Conservation (phyloP, 345 rosid species). For the Pistacia atlantica region DNA sequence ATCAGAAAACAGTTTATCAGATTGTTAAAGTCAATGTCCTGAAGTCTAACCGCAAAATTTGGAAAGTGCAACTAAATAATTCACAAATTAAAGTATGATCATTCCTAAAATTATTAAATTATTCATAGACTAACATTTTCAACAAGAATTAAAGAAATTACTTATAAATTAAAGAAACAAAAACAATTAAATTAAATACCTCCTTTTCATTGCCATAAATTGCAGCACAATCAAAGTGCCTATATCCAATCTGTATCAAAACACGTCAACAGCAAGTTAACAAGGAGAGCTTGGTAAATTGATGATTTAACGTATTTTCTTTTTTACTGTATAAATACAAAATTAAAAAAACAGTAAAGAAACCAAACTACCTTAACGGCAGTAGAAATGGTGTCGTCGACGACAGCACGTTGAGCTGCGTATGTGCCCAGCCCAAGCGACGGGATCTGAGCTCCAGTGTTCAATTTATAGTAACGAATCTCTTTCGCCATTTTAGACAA, state of each 20-base stretch:
- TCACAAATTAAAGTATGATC: neutral
- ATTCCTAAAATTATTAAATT: too few relatives aligned
- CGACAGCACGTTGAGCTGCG: slow-evolving; percentile 35
- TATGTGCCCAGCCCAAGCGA: slow-evolving; percentile 50
- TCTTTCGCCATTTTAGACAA: slow-evolving; percentile 33
- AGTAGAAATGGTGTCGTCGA: slow-evolving; percentile 33
- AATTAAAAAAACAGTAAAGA: too few relatives aligned
- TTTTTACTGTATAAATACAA: too few relatives aligned
- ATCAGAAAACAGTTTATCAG: too few relatives aligned
- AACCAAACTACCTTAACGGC: slow-evolving; percentile 31
- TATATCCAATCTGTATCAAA: slow-evolving; percentile 45
- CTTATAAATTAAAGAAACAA: too few relatives aligned
- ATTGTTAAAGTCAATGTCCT: neutral
- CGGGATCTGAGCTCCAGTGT: slow-evolving; percentile 50
- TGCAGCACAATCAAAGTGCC: slow-evolving; percentile 78
- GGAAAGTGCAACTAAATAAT: too few relatives aligned
- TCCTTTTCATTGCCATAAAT: slow-evolving; percentile 64
- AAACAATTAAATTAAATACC: slow-evolving; percentile 32
- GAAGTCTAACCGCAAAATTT: neutral
- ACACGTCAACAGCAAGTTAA: neutral
- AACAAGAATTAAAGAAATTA: too few relatives aligned
- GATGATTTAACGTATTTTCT: too few relatives aligned
- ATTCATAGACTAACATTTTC: too few relatives aligned
- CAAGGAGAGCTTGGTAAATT: neutral
- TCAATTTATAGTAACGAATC: slow-evolving; percentile 31